Base-by-base conservation (phyloP, 805 yeast species). In the Yarrowia sp. region DNA sequence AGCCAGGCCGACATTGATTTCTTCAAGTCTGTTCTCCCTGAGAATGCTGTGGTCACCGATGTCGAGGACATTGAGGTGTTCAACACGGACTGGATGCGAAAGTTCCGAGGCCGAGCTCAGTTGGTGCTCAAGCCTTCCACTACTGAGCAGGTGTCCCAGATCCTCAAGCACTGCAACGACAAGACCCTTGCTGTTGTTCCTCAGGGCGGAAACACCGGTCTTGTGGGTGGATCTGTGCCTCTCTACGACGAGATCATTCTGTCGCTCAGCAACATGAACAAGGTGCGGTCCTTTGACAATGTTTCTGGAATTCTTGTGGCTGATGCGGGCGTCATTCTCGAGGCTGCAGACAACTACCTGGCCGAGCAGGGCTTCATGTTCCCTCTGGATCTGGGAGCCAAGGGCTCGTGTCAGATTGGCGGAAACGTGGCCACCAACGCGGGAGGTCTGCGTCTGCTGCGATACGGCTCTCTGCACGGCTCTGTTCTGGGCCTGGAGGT, bases 341-440 rank as follows among this genome's bases (percentile, higher is more conserved):
- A 94, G 77, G 85, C 81, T 72, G 97, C 97, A 12, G 97, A 93
- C 79, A 83, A 83, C 68, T 91, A 76, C 74, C 79, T 93, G 68
- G 87, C 89, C 16, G 95, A 91, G 69, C 80, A 86, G n/a, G 97
- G 95, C 3, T 89, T 89, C 79, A 90, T 93, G 68, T 93, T 92
- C 83, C 98, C 98, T 36, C 82, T 93, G 65, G 98, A 93, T 77
- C 81, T 93, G 71, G 98, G 98, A 69, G 98, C 98, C 46, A 93
- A 93, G 80, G 98, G 98, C 14, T 91, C 97, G 1, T 94, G 98
- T 77, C 97, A 91, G 73, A 88, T 94, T 71, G 98, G 98, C 73
- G 98, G 98, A 72, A 90, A 88, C 67, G 94, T 92, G 53, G 97
- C 97, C 19, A 92, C 97, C 19, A 94, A 94, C 77, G 98, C 98